phyloP scores from a whole-genome alignment of 139 green algal species.

The Picochlorum sp. region DNA sequence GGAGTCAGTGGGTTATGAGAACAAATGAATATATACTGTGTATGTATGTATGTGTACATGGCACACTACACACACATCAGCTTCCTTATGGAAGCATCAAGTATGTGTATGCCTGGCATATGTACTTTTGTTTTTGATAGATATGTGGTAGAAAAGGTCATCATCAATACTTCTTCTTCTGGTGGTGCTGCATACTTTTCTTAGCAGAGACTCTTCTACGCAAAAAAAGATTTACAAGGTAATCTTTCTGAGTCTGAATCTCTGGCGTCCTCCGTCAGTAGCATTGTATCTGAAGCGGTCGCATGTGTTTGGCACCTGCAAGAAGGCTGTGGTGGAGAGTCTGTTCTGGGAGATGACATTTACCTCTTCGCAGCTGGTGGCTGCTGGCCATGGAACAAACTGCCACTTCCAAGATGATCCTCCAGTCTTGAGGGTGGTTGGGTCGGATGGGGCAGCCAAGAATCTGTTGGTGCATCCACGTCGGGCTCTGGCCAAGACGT shows the following conservation, averaged over 20 bases:
- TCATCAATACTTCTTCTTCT: too few relatives aligned
- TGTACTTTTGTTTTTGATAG: too few relatives aligned
- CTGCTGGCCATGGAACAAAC: neutral
- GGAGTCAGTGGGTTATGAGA: too few relatives aligned
- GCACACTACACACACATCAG: too few relatives aligned
- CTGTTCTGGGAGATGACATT: conserved; percentile 2
- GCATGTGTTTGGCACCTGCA: neutral
- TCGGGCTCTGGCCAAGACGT: neutral
- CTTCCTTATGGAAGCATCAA: too few relatives aligned
- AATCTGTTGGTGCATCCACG: neutral
- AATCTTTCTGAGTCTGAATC: neutral
- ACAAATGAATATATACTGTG: too few relatives aligned
- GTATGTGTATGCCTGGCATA: too few relatives aligned
- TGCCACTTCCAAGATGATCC: neutral
- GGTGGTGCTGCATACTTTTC: too few relatives aligned
- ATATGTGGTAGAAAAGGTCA: too few relatives aligned
- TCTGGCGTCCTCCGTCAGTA: neutral
- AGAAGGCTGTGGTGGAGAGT: neutral
- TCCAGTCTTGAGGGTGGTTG: neutral
- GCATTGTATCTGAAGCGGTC: neutral
- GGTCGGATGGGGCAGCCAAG: neutral
- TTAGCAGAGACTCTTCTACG: too few relatives aligned
- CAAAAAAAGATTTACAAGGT: too few relatives aligned
- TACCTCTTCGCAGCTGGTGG: neutral
- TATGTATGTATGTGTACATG: too few relatives aligned